A percentile compares a stretch with the other conserved stretches of the same genome.
Evolutionary conservation across 768 basidiomycete species (phyloP).

Genomic region (Thelephora aurantiotincta): DNA sequence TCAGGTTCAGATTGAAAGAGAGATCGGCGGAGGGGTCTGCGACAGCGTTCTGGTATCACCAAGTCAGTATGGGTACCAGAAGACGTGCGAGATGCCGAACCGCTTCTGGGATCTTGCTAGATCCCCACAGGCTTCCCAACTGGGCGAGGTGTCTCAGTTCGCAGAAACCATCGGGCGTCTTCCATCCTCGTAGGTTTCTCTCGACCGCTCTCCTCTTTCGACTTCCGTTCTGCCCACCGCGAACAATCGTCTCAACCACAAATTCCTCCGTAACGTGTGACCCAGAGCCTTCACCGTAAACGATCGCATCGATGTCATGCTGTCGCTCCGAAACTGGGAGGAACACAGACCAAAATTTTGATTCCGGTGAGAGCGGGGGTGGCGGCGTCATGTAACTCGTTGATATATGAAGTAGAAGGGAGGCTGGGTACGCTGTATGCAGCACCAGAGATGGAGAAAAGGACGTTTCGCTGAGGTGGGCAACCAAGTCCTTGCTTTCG

Average conservation of each 20-base stretch:
- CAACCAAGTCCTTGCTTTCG: no score
- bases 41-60: slow-evolving; percentile 15
- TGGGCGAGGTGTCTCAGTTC: slow-evolving; percentile 35
- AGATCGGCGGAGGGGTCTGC: slow-evolving; percentile 52
- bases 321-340: slow-evolving; percentile 48
- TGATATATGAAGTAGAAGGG: slow-evolving; percentile 54
- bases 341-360: slow-evolving; percentile 76
- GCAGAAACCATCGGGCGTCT: slow-evolving; percentile 21
- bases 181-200: slow-evolving; percentile 55
- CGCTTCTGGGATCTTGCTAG: neutral
- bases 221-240: slow-evolving; percentile 23
- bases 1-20: slow-evolving; percentile 84
- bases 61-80: slow-evolving; percentile 1
- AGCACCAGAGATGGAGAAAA: slow-evolving; percentile 56
- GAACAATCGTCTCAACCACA: slow-evolving; percentile 46
- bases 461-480: slow-evolving; percentile 34
- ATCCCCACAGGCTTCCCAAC: slow-evolving; percentile 34
- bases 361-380: slow-evolving; percentile 41
- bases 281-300: slow-evolving; percentile 44
- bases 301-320: slow-evolving; percentile 43
- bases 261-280: slow-evolving; percentile 28
- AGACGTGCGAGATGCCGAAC: neutral
- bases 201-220: slow-evolving; percentile 42
- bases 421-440: slow-evolving; percentile 54
- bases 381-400: slow-evolving; percentile 59